phyloP scores from a whole-genome alignment of 164 flowering plant species.

The Kalanchoe fedtschenkoi region DNA sequence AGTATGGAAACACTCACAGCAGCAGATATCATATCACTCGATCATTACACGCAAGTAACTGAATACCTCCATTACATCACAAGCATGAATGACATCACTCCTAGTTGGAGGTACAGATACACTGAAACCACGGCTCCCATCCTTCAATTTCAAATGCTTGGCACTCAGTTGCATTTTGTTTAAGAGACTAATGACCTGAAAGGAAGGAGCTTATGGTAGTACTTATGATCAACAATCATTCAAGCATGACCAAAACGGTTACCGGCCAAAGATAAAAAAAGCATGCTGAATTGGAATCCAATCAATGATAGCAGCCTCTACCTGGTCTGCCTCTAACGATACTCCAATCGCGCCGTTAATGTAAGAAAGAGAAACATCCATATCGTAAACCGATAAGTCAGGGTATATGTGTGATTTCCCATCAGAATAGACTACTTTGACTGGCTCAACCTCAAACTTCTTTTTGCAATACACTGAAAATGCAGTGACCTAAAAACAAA shows the following conservation, averaged over 20 bases:
- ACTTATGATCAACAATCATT: too few relatives aligned
- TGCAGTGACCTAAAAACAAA: slow-evolving; percentile 59
- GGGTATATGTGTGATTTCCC: slow-evolving; percentile 57
- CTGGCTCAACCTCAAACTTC: slow-evolving; percentile 88
- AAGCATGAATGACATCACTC: slow-evolving; percentile 91
- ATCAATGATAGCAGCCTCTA: slow-evolving; percentile 12
- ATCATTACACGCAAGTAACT: background rate
- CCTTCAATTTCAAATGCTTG: slow-evolving; percentile 27
- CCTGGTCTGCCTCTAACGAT: slow-evolving; percentile 54
- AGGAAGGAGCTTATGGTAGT: background rate
- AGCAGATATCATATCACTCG: background rate
- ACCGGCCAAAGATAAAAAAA: background rate
- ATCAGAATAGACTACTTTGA: slow-evolving; percentile 63
- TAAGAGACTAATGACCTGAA: slow-evolving; percentile 49
- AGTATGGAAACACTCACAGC: background rate
- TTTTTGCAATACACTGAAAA: slow-evolving; percentile 76
- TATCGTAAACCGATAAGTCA: slow-evolving; percentile 53
- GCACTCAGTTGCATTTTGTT: slow-evolving; percentile 84
- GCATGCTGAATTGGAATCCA: background rate
- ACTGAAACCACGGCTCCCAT: slow-evolving; percentile 24
- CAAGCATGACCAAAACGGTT: too few relatives aligned
- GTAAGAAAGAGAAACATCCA: slow-evolving; percentile 77
- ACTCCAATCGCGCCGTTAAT: slow-evolving; percentile 67
- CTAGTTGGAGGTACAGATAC: slow-evolving; percentile 91
- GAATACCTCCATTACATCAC: slow-evolving; percentile 96